A percentile compares a stretch with the other conserved stretches of the same genome.
Conservation (phyloP, 345 rosid genomes). For the Gossypium stocksii region DNA sequence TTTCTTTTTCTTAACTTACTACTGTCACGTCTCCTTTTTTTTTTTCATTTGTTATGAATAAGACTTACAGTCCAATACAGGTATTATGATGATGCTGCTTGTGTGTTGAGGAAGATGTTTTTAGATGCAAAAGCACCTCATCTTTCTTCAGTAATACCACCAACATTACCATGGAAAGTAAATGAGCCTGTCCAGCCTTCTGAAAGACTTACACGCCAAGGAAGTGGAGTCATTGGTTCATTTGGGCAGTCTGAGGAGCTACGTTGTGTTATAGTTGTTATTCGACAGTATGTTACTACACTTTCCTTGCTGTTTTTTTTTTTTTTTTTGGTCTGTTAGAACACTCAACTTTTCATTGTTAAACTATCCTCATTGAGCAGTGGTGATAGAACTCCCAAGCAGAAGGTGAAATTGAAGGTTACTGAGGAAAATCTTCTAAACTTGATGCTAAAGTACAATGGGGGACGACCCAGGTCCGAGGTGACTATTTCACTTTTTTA, state of each 20-base stretch:
- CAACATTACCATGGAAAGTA: constrained; percentile 87
- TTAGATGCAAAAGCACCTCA: constrained; percentile 99
- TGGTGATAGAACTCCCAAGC: constrained; percentile 99
- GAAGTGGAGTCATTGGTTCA: constrained; percentile 91
- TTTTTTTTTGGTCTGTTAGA: not conserved
- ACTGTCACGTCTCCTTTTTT: not conserved
- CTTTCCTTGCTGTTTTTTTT: not conserved
- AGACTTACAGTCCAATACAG: constrained; percentile 31
- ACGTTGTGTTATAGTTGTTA: constrained; percentile 90
- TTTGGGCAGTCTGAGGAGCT: constrained; percentile 97
- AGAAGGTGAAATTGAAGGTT: constrained; percentile 96
- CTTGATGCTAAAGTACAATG: constrained; percentile 96
- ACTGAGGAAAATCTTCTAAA: constrained; percentile 93
- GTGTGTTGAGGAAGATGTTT: constrained; percentile 92
- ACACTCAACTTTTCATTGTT: not conserved
- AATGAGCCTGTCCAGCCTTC: constrained; percentile 71
- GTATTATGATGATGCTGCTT: constrained; percentile 98
- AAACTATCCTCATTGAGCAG: constrained; percentile 36
- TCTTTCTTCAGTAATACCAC: constrained; percentile 87
- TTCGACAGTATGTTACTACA: constrained; percentile 78
- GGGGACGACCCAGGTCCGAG: constrained; percentile 91
- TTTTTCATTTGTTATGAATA: not conserved
- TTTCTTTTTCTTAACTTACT: not conserved
- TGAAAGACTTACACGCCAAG: constrained; percentile 93
- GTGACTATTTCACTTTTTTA: constrained; percentile 28